Conservation (phyloP, 2,329 filamentous ascomycete genomes). For the Thelonectria rubi region DNA sequence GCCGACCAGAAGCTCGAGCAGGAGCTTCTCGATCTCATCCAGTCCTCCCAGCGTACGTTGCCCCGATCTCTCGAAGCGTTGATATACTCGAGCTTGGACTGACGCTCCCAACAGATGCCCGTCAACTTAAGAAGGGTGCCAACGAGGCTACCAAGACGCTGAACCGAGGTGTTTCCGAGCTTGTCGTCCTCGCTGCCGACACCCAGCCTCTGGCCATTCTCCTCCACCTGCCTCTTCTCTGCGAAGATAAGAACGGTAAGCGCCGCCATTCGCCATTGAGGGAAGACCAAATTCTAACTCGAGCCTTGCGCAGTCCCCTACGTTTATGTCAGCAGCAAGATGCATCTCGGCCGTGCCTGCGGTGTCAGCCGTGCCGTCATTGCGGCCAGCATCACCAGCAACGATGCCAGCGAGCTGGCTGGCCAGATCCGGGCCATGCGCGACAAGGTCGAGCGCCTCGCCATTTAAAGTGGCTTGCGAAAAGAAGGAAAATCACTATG, state of each 20-base stretch:
- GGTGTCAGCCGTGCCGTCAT: constrained; percentile 92
- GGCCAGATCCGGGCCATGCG: constrained; percentile 88
- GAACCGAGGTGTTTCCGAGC: constrained; percentile 88
- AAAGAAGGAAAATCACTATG: constrained; percentile 27
- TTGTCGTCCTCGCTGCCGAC: constrained; percentile 90
- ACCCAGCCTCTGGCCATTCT: constrained; percentile 88
- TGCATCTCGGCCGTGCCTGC: constrained; percentile 86
- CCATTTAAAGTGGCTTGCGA: constrained; percentile 72
- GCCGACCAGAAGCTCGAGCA: constrained; percentile 79
- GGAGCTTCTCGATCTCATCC: constrained; percentile 84
- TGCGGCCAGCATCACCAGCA: constrained; percentile 86
- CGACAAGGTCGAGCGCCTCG: constrained; percentile 94
- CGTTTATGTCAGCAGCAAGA: constrained; percentile 80
- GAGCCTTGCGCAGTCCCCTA: constrained; percentile 53
- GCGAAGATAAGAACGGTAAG: constrained; percentile 76
- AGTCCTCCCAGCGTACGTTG: constrained; percentile 67
- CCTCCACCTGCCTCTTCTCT: constrained; percentile 86
- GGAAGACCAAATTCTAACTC: constrained; percentile 27
- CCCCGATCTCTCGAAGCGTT: background rate
- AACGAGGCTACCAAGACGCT: constrained; percentile 79
- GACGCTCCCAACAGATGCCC: constrained; percentile 55
- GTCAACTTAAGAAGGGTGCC: constrained; percentile 88
- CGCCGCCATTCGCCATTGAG: background rate
- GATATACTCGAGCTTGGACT: constrained; percentile 16
- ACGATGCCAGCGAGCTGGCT: constrained; percentile 88